phyloP scores from a whole-genome alignment of 768 basidiomycete genomes.

The Pluteus cervinus region DNA sequence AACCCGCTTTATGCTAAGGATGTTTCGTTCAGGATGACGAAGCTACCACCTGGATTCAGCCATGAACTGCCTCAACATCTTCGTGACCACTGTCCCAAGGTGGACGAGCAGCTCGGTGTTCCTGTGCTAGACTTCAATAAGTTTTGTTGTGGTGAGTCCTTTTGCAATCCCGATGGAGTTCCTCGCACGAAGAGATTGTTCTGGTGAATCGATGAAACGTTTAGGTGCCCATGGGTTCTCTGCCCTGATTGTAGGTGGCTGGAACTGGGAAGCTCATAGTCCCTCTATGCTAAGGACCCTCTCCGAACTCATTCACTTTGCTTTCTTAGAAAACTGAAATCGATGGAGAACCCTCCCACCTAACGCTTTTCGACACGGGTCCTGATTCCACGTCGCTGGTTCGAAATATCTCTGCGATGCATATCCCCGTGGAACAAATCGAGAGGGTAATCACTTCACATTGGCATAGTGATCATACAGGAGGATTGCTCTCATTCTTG shows the following conservation, averaged over 20 bases:
- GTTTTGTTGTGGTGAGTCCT: conserved; percentile 46
- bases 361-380: conserved; percentile 80
- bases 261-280: neutral
- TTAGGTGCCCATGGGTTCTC: conserved; percentile 81
- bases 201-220: neutral
- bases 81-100: conserved; percentile 36
- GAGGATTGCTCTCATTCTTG: conserved; percentile 66
- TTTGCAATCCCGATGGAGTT: too few relatives aligned
- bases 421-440: conserved; percentile 45
- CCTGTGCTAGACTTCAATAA: conserved; percentile 68
- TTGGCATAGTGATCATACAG: conserved; percentile 77
- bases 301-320: neutral
- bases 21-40: conserved; percentile 56
- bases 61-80: conserved; percentile 69
- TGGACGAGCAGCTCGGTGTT: conserved; percentile 38
- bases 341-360: conserved; percentile 34
- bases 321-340: conserved; percentile 49
- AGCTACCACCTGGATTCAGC: conserved; percentile 70
- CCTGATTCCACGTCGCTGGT: conserved; percentile 71
- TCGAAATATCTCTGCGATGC: conserved; percentile 63
- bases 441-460: conserved; percentile 67
- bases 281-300: neutral
- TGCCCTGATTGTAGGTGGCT: conserved; percentile 60
- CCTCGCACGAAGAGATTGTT: neutral
- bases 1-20: neutral